Evolutionary conservation across 139 green algal genomes (phyloP).

Genomic region (Picochlorum sp.): DNA sequence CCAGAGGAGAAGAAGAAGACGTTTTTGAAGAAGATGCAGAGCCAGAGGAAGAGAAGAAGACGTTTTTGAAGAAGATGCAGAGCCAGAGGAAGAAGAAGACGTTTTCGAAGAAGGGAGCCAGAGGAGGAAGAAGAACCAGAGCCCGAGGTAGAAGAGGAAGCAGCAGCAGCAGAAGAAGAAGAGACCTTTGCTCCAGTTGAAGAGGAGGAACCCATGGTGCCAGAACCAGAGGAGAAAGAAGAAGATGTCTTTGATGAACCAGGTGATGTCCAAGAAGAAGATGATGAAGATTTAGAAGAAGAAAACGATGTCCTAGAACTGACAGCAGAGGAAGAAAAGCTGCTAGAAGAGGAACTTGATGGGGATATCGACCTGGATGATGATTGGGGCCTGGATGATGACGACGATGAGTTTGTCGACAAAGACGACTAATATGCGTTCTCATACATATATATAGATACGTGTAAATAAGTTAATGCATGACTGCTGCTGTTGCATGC

Average conservation of each 20-base stretch:
- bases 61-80: not conserved
- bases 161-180: too few species aligned
- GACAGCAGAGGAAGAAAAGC: constrained; percentile 30
- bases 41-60: not conserved
- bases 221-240: not conserved
- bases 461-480: not conserved
- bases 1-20: constrained; percentile 8
- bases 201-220: too few species aligned
- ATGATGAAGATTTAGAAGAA: not conserved
- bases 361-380: constrained; percentile 42
- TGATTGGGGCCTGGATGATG: constrained; percentile 53
- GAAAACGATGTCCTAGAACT: constrained; percentile 7
- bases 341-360: constrained; percentile 24
- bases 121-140: not conserved
- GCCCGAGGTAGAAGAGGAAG: not conserved
- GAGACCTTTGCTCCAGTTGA: not conserved
- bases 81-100: not conserved
- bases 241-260: not conserved
- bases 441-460: too few species aligned
- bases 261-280: not conserved
- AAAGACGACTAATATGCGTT: too few species aligned
- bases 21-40: not conserved
- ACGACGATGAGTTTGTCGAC: not conserved
- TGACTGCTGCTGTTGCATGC: constrained; percentile 51
- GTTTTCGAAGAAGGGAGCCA: constrained; percentile 3